Conservation (phyloP, 139 green algal species). For the Zygnema circumcarinatum region DNA sequence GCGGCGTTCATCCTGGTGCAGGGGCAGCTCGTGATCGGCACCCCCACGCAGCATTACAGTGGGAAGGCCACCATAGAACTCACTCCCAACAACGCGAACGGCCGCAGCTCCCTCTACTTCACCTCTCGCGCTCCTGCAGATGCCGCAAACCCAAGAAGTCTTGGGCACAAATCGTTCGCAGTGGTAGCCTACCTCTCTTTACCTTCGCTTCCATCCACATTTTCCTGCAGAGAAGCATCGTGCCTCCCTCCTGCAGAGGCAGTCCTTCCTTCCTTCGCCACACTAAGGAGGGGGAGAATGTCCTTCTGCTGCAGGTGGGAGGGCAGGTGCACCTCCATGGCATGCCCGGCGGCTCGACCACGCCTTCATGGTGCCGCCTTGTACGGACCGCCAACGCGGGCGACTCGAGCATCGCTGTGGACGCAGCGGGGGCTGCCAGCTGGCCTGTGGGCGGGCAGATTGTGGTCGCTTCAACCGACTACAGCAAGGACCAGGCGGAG, state of each 20-base stretch:
- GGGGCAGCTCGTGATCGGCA: neutral
- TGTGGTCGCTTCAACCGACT: slow-evolving; percentile 49
- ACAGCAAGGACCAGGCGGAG: slow-evolving; percentile 31
- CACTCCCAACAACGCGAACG: neutral
- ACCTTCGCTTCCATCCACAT: neutral
- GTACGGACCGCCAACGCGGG: neutral
- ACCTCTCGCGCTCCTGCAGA: slow-evolving; percentile 4
- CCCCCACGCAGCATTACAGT: neutral
- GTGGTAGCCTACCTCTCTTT: slow-evolving; percentile 25
- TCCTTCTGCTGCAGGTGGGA: slow-evolving; percentile 26
- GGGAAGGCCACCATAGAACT: slow-evolving; percentile 12
- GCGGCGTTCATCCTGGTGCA: slow-evolving; percentile 30
- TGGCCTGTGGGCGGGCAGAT: slow-evolving; percentile 48
- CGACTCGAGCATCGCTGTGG: slow-evolving; percentile 7
- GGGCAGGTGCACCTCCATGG: slow-evolving; percentile 45
- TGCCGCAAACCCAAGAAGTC: neutral
- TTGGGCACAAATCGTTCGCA: slow-evolving; percentile 39
- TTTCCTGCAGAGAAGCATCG: neutral
- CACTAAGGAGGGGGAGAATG: too few relatives aligned
- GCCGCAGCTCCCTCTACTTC: neutral
- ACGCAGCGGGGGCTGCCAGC: neutral
- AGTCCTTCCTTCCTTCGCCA: too few relatives aligned
- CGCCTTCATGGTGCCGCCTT: slow-evolving; percentile 24
- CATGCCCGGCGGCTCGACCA: slow-evolving; percentile 7
- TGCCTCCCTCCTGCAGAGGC: too few relatives aligned